Conservation (phyloP, 306 rosid species). For the Medicago lupulina region DNA sequence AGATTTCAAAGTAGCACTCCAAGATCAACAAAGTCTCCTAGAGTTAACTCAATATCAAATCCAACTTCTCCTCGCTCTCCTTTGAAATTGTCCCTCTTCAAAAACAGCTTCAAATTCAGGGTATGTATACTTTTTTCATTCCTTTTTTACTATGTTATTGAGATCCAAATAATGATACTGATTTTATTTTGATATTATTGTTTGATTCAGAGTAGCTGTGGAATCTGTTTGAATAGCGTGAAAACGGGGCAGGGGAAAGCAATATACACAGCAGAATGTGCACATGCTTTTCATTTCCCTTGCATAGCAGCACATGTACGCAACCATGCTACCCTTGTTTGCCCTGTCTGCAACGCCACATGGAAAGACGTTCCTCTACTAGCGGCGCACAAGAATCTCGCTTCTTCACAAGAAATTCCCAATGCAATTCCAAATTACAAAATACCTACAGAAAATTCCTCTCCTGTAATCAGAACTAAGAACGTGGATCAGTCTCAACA, state of each 20-base stretch:
- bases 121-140: slow-evolving; percentile 40
- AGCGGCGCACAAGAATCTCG: slow-evolving; percentile 64
- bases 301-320: slow-evolving; percentile 79
- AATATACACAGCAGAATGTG: slow-evolving; percentile 94
- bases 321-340: slow-evolving; percentile 68
- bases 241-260: slow-evolving; percentile 97
- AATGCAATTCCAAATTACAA: slow-evolving; percentile 35
- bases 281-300: slow-evolving; percentile 93
- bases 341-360: slow-evolving; percentile 82
- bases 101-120: slow-evolving; percentile 93
- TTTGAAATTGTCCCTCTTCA: slow-evolving; percentile 85
- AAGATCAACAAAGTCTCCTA: slow-evolving; percentile 57
- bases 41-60: slow-evolving; percentile 51
- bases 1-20: slow-evolving; percentile 50
- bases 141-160: neutral
- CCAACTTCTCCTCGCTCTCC: slow-evolving; percentile 94
- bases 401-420: slow-evolving; percentile 33
- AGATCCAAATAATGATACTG: neutral
- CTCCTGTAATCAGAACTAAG: slow-evolving; percentile 42
- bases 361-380: slow-evolving; percentile 94
- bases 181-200: neutral
- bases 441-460: slow-evolving; percentile 27
- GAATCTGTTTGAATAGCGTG: slow-evolving; percentile 88
- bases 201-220: slow-evolving; percentile 82
- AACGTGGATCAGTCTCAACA: slow-evolving; percentile 21